Percentiles rank a stretch among this genome's conserved stretches.
These are phyloP conservation scores for Verticillium nonalfalfae DNA, from an alignment of 2,329 filamentous ascomycete species.

Conservation along the genomic window DNA sequence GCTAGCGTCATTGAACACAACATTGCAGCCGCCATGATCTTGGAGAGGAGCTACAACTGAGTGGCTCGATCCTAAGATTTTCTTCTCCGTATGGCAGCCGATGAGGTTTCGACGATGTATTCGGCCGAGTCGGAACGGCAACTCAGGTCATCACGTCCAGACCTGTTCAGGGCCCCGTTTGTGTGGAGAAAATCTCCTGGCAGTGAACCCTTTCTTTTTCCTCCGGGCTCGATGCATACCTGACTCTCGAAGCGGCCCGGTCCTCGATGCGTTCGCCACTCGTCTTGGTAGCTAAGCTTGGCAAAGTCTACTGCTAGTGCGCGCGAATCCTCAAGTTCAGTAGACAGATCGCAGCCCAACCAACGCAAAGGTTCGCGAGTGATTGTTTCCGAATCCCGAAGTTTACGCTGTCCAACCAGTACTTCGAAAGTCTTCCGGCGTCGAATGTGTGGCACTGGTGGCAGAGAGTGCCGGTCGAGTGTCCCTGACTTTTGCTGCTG, in stretches of 20 bases:
- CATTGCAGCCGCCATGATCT: background rate
- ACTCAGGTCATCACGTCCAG: background rate
- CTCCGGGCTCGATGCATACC: background rate
- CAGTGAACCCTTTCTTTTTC: background rate
- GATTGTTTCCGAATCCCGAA: too few species aligned
- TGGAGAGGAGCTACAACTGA: background rate
- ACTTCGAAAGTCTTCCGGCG: background rate
- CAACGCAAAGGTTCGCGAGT: background rate
- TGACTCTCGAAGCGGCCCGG: background rate
- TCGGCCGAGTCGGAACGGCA: background rate
- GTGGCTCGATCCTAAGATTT: too few species aligned
- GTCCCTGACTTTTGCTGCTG: background rate
- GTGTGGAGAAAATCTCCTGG: background rate
- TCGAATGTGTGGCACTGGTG: background rate
- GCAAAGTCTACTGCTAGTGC: background rate
- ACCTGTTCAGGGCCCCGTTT: background rate
- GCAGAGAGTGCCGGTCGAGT: background rate
- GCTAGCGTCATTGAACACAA: background rate
- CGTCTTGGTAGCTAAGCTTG: background rate
- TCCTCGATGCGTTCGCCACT: background rate
- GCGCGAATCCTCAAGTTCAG: background rate
- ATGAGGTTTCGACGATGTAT: background rate
- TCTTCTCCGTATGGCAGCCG: too few species aligned
- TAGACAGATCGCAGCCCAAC: background rate
- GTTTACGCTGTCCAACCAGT: background rate